Base-by-base conservation (phyloP, 148 eudicot species). In the Camellia lanceoleosa region DNA sequence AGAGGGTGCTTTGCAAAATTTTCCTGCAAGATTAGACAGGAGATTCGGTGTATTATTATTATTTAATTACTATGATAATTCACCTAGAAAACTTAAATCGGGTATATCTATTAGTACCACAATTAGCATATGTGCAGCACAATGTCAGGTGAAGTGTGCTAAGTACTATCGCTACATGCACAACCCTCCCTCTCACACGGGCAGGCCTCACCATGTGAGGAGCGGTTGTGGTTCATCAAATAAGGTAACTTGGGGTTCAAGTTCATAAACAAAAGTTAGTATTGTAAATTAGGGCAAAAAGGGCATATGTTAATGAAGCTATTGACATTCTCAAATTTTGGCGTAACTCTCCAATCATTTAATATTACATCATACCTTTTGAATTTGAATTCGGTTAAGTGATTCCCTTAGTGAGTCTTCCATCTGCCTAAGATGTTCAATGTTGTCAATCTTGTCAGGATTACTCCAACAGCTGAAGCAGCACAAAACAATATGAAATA, bases 351-450 rank as follows among this genome's bases (percentile, higher is more conserved):
- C 42, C 3, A 42, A 56, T 2, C 41, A 8, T 14, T n/a, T 44
- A 44, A 55, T 2, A 56, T 62, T 5, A n/a, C 14, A 68, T 10
- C 9, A 47, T 91, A 95, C 98, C 98, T 95, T 95, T 43, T 87
- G 89, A 44, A 89, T 83, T 61, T 83, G 96, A 80, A 91, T 85
- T 47, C 84, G 91, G 80, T 84, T 86, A 68, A 93, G 91, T 23
- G 97, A 85, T 80, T 93, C 92, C 80, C 85, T 83, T 41, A 95
- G 75, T 20, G 97, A 88, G 71, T 88, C 86, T 86, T 95, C 98
- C 97, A 95, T 95, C 87, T 89, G 97, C 67, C 79, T 88, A 47
- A 95, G 91, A 78, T 89, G 90, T 77, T 92, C 97, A 68, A 92
- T 85, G 79, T 87, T 91, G 83, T 93, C 91, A 38, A 90, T 87